Evolutionary conservation across 1,284 basidiomycete species (phyloP), one percentile per base, ranked within the genome.

Genomic region (Heterobasidion occidentale): DNA sequence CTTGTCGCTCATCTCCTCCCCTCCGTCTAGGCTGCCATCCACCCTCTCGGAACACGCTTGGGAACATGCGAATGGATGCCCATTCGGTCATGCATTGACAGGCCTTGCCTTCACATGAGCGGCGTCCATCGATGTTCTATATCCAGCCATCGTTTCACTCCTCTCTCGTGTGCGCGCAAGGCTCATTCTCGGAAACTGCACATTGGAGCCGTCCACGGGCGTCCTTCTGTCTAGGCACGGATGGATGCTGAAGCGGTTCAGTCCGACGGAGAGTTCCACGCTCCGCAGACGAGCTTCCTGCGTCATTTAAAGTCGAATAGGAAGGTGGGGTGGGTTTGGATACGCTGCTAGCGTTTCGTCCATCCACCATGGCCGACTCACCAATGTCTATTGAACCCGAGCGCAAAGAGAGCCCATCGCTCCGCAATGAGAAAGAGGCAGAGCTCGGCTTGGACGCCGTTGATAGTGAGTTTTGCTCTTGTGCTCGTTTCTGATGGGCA

Each of bases 331-430:
- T 45, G 20, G 15, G 9, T 19, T 15, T 15, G 14, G 6, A 17
- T 34, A 14, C 33, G 12, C 44, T 36, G 38, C 38, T 12, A n/a
- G 38, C 12, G 12, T 11, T 12, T n/a, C 38, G n/a, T 17, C 33
- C 20, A 27, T 5, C 36, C 55, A 47, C 15, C 33, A 56, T 56
- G 55, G 49, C 50, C 12, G 55, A 56, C 38, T 47, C 49, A 14
- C 44, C 49, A 48, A 8, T 52, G 34, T 46, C 49, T 52, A 20
- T 35, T n/a, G 50, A n/a, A 12, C 36, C 50, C 12, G 42, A 56
- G 4, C 44, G 27, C 12, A 56, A 56, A 36, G 50, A 49, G 15
- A 51, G 50, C 45, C 38, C 38, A 5, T 42, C 38, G 12, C 38
- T 42, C 38, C 11, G 38, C 38, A 42, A 42, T 42, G 46, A 56